Conservation (phyloP, 441 rosid species). For the Pelargonium cotyledonis region DNA sequence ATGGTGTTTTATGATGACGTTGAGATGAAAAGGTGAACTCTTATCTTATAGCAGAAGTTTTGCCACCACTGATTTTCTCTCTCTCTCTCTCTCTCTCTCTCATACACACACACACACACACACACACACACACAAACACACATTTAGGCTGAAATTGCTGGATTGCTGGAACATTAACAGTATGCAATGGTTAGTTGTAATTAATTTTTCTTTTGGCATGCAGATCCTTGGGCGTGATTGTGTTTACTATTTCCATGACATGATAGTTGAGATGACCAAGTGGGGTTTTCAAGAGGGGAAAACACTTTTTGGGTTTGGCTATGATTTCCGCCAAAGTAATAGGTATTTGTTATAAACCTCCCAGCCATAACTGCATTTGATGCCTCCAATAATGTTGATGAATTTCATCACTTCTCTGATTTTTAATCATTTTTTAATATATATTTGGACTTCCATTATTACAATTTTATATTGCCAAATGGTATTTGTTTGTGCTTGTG, state of each 20-base stretch:
- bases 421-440: background rate
- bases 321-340: slow-evolving; percentile 96
- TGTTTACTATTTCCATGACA: slow-evolving; percentile 83
- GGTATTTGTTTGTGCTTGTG: background rate
- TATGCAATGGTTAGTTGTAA: background rate
- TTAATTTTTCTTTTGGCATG: slow-evolving; percentile 3
- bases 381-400: background rate
- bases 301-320: slow-evolving; percentile 91
- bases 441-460: background rate
- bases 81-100: too few species aligned
- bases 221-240: slow-evolving; percentile 82
- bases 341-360: slow-evolving; percentile 36
- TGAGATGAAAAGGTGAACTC: too few species aligned
- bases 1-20: too few species aligned
- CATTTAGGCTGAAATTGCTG: too few species aligned
- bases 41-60: too few species aligned
- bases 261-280: slow-evolving; percentile 82
- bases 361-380: too few species aligned
- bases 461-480: background rate
- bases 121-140: too few species aligned
- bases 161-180: too few species aligned
- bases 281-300: slow-evolving; percentile 97
- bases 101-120: too few species aligned
- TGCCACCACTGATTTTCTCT: too few species aligned
- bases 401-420: background rate